These are phyloP conservation scores for Pseudogymnoascus sp. DNA, from an alignment of 2,329 filamentous ascomycete genomes.

Conservation along the genomic window DNA sequence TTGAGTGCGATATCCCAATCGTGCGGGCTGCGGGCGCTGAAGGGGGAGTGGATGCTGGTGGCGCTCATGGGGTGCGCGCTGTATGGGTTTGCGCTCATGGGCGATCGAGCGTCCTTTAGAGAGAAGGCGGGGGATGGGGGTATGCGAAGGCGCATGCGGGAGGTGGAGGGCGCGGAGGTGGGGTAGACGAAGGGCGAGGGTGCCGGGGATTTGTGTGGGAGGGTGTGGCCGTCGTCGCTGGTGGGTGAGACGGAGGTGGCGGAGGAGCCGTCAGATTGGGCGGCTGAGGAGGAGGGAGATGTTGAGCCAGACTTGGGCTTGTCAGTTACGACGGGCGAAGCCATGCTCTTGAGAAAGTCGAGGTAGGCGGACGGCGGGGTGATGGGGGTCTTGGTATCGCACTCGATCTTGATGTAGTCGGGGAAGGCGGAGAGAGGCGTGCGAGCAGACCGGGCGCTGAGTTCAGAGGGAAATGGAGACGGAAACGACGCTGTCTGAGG, in stretches of 20 bases:
- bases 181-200: constrained; percentile 51
- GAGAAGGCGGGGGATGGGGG: constrained; percentile 68
- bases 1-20: constrained; percentile 72
- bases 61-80: constrained; percentile 28
- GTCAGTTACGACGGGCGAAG: constrained; percentile 29
- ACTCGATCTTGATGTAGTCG: constrained; percentile 60
- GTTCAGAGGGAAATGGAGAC: constrained; percentile 49
- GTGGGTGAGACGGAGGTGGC: constrained; percentile 25
- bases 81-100: constrained; percentile 45
- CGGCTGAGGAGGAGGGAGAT: constrained; percentile 35
- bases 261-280: constrained; percentile 22
- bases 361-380: constrained; percentile 84
- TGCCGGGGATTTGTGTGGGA: constrained; percentile 52
- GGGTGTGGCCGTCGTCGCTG: constrained; percentile 40
- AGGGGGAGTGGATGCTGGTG: constrained; percentile 56
- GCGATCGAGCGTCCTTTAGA: constrained; percentile 51
- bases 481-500: constrained; percentile 54
- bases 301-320: constrained; percentile 35
- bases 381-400: constrained; percentile 70
- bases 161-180: constrained; percentile 53
- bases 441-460: constrained; percentile 52
- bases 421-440: constrained; percentile 59
- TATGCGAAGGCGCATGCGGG: constrained; percentile 57
- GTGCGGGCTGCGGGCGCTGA: constrained; percentile 63
- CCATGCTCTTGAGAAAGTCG: constrained; percentile 81